These are phyloP conservation scores for Aspergillus avenaceus DNA, from an alignment of 495 filamentous ascomycete species.

Conservation along the genomic window DNA sequence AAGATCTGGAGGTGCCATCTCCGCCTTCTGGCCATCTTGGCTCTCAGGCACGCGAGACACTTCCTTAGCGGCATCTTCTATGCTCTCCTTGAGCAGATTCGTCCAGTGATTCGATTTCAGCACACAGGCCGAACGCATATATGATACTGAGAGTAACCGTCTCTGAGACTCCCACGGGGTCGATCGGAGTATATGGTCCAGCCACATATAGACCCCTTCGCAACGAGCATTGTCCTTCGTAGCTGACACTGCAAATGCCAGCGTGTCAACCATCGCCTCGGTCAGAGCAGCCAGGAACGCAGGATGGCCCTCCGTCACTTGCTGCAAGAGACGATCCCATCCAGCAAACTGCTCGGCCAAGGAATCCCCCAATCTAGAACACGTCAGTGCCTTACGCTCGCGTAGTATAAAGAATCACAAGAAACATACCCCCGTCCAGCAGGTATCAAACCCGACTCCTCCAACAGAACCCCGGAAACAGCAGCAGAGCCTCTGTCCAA, in stretches of 20 bases:
- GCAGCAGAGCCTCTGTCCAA: constrained; percentile 13
- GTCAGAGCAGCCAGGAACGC: constrained; percentile 30
- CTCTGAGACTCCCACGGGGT: constrained; percentile 25
- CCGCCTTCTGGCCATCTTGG: background rate
- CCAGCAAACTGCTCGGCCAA: constrained; percentile 25
- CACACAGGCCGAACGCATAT: constrained; percentile 31
- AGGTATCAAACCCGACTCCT: constrained; percentile 25
- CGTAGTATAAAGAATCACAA: background rate
- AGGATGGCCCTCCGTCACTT: constrained; percentile 23
- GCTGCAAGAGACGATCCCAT: constrained; percentile 35
- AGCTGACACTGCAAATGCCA: constrained; percentile 22
- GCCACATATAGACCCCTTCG: constrained; percentile 37
- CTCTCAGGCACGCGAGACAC: background rate
- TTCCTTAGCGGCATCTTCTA: constrained; percentile 10
- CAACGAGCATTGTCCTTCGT: constrained; percentile 16
- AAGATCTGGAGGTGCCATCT: background rate
- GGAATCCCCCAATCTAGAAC: constrained; percentile 28
- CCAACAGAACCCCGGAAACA: constrained; percentile 27
- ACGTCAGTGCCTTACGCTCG: too few species aligned
- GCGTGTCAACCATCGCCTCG: constrained; percentile 32
- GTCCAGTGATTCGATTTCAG: constrained; percentile 32
- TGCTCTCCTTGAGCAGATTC: constrained; percentile 14
- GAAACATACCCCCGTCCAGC: constrained; percentile 28
- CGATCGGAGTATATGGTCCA: constrained; percentile 37
- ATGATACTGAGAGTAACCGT: constrained; percentile 26